Conservation (phyloP, 768 basidiomycete genomes). For the Postia placenta region DNA sequence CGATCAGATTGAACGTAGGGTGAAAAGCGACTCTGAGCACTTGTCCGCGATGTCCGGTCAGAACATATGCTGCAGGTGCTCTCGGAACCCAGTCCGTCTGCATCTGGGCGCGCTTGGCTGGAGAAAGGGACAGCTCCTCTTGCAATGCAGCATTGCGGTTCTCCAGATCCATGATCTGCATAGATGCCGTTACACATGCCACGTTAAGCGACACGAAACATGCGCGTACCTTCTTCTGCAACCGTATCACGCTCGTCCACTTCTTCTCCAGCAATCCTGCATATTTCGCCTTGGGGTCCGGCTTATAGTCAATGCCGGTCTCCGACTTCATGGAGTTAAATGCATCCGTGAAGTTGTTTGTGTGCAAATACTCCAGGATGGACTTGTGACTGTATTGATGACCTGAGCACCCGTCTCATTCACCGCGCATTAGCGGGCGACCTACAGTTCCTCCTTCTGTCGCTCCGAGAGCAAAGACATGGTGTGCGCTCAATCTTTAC, state of each 20-base stretch:
- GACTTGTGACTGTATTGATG: slow-evolving; percentile 57
- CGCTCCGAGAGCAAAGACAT: slow-evolving; percentile 42
- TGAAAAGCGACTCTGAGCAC: slow-evolving; percentile 43
- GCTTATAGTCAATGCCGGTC: slow-evolving; percentile 55
- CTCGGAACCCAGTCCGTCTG: slow-evolving; percentile 87
- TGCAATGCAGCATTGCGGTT: slow-evolving; percentile 73
- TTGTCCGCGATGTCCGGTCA: slow-evolving; percentile 38
- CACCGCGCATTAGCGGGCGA: slow-evolving; percentile 9
- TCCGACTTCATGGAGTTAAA: slow-evolving; percentile 55
- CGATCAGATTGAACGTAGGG: slow-evolving; percentile 44
- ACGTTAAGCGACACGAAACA: neutral
- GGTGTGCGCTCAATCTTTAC: neutral
- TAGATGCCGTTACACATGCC: neutral
- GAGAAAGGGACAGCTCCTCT: slow-evolving; percentile 55
- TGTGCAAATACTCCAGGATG: slow-evolving; percentile 72
- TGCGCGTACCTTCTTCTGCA: slow-evolving; percentile 82
- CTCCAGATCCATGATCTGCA: slow-evolving; percentile 93
- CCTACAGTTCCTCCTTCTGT: slow-evolving; percentile 43
- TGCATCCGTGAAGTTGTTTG: slow-evolving; percentile 57
- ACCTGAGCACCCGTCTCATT: neutral
- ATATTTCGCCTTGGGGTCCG: slow-evolving; percentile 83
- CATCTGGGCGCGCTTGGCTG: slow-evolving; percentile 47
- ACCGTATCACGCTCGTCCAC: slow-evolving; percentile 92
- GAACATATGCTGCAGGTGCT: slow-evolving; percentile 75
- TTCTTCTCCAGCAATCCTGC: slow-evolving; percentile 93